These are phyloP conservation scores for Tolypocladium nubicola DNA, from an alignment of 2,329 filamentous ascomycete genomes.

Conservation along the genomic window DNA sequence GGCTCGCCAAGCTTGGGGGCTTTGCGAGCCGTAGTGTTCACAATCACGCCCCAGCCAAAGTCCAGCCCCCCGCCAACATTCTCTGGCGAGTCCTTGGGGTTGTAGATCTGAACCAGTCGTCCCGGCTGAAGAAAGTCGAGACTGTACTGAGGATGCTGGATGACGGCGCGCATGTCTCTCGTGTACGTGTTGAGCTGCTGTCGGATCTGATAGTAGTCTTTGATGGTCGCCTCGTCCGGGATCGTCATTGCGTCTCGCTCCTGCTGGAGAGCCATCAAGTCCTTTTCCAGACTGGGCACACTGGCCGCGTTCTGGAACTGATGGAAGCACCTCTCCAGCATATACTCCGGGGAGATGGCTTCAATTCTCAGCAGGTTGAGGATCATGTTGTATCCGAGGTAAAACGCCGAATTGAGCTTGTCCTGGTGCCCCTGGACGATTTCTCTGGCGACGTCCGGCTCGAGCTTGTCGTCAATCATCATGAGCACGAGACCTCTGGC, in stretches of 20 bases:
- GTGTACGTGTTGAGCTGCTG: slow-evolving; percentile 75
- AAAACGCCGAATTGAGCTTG: slow-evolving; percentile 93
- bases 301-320: slow-evolving; percentile 95
- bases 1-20: slow-evolving; percentile 56
- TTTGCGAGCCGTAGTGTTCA: slow-evolving; percentile 60
- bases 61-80: slow-evolving; percentile 37
- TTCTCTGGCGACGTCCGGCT: slow-evolving; percentile 83
- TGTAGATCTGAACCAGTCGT: slow-evolving; percentile 78
- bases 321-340: slow-evolving; percentile 97
- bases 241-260: slow-evolving; percentile 66
- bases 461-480: slow-evolving; percentile 97
- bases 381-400: slow-evolving; percentile 98
- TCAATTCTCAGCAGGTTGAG: slow-evolving; percentile 95
- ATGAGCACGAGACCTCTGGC: slow-evolving; percentile 98
- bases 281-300: slow-evolving; percentile 73
- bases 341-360: slow-evolving; percentile 96
- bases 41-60: slow-evolving; percentile 90
- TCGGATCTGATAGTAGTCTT: slow-evolving; percentile 87
- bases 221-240: slow-evolving; percentile 75
- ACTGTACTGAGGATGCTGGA: slow-evolving; percentile 84
- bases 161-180: slow-evolving; percentile 82
- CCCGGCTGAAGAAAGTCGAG: slow-evolving; percentile 77
- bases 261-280: slow-evolving; percentile 67
- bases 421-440: slow-evolving; percentile 97
- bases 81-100: slow-evolving; percentile 40